A percentile compares a stretch with the other conserved stretches of the same genome.
Evolutionary conservation across 768 basidiomycete genomes (phyloP).

Genomic region (Lactifluus hygrophoroides): DNA sequence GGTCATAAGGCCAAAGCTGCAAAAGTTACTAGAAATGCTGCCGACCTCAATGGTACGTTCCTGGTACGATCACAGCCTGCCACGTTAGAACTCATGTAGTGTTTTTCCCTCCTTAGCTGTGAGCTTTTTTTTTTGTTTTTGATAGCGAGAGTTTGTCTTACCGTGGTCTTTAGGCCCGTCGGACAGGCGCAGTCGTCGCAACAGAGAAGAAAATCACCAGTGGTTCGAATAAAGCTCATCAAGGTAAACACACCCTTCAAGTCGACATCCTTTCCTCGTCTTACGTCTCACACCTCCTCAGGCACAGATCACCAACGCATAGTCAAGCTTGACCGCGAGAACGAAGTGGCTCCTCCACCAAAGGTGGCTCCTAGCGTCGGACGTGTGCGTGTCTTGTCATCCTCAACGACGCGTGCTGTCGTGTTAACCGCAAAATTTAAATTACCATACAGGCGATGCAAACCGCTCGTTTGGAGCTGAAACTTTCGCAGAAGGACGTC

Average conservation of each 20-base stretch:
- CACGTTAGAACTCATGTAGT: slow-evolving; percentile 19
- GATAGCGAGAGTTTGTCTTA: neutral
- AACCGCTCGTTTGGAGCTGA: slow-evolving; percentile 64
- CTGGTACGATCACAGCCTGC: neutral
- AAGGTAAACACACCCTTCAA: slow-evolving; percentile 34
- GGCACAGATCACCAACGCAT: slow-evolving; percentile 91
- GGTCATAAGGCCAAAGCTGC: slow-evolving; percentile 54
- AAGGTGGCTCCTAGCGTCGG: slow-evolving; percentile 70
- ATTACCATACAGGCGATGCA: slow-evolving; percentile 58
- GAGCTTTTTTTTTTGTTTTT: neutral
- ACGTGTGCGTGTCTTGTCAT: slow-evolving; percentile 40
- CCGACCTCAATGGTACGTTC: slow-evolving; percentile 45
- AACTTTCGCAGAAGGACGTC: slow-evolving; percentile 84
- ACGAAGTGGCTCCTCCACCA: slow-evolving; percentile 88
- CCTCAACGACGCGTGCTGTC: neutral
- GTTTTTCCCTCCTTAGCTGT: slow-evolving; percentile 14
- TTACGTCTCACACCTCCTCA: slow-evolving; percentile 25
- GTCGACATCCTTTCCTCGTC: neutral
- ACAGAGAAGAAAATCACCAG: slow-evolving; percentile 73
- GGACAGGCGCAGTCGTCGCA: slow-evolving; percentile 66
- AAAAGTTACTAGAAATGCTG: slow-evolving; percentile 55
- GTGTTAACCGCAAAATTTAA: neutral
- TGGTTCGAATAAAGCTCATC: slow-evolving; percentile 70
- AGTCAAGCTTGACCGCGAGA: slow-evolving; percentile 89
- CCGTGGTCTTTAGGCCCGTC: slow-evolving; percentile 48